phyloP scores from a whole-genome alignment of 768 basidiomycete genomes.

The Boletus rufocinnamomeus region DNA sequence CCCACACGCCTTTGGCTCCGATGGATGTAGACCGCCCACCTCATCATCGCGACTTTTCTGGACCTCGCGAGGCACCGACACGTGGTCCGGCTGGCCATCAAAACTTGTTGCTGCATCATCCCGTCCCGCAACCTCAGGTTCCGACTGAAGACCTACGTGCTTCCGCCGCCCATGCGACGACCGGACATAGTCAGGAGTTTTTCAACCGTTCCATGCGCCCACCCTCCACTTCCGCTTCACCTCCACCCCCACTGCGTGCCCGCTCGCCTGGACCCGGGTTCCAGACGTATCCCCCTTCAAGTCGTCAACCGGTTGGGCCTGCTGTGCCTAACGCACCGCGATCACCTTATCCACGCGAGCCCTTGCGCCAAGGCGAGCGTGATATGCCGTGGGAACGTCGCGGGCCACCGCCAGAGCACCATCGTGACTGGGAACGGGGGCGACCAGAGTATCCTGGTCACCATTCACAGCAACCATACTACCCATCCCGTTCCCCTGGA shows the following conservation, averaged over 20 bases:
- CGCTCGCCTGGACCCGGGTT: constrained; percentile 54
- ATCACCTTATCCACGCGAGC: constrained; percentile 60
- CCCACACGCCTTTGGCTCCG: constrained; percentile 73
- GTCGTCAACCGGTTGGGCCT: constrained; percentile 52
- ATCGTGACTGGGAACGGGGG: constrained; percentile 57
- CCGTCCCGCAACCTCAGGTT: constrained; percentile 59
- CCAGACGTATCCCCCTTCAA: constrained; percentile 47
- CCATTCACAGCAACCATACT: constrained; percentile 35
- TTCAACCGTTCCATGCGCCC: constrained; percentile 54
- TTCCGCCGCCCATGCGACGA: constrained; percentile 37
- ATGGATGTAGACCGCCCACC: constrained; percentile 69
- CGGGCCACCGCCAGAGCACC: constrained; percentile 43
- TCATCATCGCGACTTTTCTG: constrained; percentile 58
- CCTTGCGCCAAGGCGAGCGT: constrained; percentile 46
- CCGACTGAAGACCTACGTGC: constrained; percentile 54
- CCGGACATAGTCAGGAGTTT: constrained; percentile 55
- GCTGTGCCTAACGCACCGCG: constrained; percentile 58
- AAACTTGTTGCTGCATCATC: constrained; percentile 65
- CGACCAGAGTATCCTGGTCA: constrained; percentile 39
- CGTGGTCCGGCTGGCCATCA: constrained; percentile 61
- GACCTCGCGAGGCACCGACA: constrained; percentile 43
- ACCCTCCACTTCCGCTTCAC: constrained; percentile 61
- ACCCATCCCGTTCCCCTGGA: constrained; percentile 38
- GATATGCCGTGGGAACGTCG: constrained; percentile 66
- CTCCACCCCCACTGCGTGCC: constrained; percentile 50